A percentile compares a stretch with the other conserved stretches of the same genome.
These are phyloP conservation scores for Amoeboradix gromovi DNA, from an alignment of 371 early-diverging fungal species.

Conservation along the genomic window DNA sequence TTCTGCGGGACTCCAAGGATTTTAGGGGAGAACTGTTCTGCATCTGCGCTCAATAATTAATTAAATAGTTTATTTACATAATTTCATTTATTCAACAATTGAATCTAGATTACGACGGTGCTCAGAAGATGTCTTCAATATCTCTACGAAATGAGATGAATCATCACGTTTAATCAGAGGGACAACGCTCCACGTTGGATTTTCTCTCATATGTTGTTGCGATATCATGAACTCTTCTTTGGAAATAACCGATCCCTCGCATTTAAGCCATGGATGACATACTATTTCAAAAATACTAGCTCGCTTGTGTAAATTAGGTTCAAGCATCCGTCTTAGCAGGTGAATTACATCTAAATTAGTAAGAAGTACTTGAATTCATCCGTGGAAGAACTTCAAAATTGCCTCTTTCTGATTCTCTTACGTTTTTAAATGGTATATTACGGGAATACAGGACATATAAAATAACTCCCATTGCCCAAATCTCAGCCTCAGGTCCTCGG, in stretches of 20 bases:
- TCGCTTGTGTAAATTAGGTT: not conserved
- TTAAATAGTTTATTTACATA: too few relatives aligned
- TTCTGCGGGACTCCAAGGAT: too few relatives aligned
- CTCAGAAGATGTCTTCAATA: not conserved
- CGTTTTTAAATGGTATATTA: conserved; percentile 16
- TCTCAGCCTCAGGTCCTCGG: conserved; percentile 39
- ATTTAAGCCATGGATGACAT: not conserved
- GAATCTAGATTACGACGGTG: not conserved
- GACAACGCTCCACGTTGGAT: not conserved
- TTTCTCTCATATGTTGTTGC: not conserved
- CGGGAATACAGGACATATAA: conserved; percentile 34
- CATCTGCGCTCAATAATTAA: too few relatives aligned
- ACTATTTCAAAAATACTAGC: not conserved
- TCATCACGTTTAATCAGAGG: not conserved
- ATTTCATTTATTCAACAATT: not conserved
- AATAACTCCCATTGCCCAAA: conserved; percentile 43
- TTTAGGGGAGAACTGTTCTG: too few relatives aligned
- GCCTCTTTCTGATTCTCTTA: conserved; percentile 8
- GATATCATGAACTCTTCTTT: not conserved
- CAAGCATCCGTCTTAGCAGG: not conserved
- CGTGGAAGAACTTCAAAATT: not conserved
- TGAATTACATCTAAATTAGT: not conserved
- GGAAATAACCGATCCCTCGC: not conserved
- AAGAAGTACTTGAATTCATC: not conserved
- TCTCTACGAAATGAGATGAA: not conserved